Evolutionary conservation across 1,284 basidiomycete species (phyloP).

Genomic region (Kwoniella shivajii): DNA sequence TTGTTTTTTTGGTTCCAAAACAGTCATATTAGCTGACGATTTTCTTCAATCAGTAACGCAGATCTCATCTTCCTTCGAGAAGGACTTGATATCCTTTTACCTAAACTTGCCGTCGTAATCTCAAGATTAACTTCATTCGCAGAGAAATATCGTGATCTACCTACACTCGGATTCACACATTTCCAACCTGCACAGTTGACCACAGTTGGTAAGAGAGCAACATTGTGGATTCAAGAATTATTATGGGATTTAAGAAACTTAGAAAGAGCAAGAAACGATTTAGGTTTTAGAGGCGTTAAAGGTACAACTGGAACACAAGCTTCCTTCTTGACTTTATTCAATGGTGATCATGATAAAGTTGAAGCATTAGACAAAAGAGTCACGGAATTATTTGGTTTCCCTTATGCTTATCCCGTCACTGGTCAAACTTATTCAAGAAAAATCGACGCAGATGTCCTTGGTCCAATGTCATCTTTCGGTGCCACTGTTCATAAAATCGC

Average conservation of each 20-base stretch:
- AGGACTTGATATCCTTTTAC: conserved; percentile 80
- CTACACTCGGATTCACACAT: conserved; percentile 96
- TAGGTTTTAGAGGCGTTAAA: conserved; percentile 98
- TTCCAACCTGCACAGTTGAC: conserved; percentile 99
- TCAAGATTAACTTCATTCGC: conserved; percentile 82
- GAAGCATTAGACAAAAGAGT: conserved; percentile 86
- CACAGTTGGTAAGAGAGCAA: conserved; percentile 98
- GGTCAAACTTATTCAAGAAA: conserved; percentile 99
- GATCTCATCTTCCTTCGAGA: conserved; percentile 95
- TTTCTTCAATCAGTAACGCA: conserved; percentile 68
- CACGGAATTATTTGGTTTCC: conserved; percentile 87
- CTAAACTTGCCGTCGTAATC: conserved; percentile 86
- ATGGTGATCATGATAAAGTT: conserved; percentile 94
- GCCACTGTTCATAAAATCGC: conserved; percentile 98
- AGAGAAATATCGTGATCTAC: conserved; percentile 70
- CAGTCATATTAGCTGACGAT: conserved; percentile 3
- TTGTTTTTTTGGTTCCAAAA: not conserved
- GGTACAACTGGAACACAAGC: conserved; percentile 99
- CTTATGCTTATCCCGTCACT: conserved; percentile 94
- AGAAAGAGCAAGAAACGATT: conserved; percentile 83
- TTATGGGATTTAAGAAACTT: conserved; percentile 97
- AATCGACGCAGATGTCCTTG: conserved; percentile 91
- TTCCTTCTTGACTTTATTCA: conserved; percentile 90
- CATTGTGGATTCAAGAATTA: conserved; percentile 96
- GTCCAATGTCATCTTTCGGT: conserved; percentile 85